Conservation (phyloP, 192 early-diverging fungal genomes). For the Backusella psychrophila region DNA sequence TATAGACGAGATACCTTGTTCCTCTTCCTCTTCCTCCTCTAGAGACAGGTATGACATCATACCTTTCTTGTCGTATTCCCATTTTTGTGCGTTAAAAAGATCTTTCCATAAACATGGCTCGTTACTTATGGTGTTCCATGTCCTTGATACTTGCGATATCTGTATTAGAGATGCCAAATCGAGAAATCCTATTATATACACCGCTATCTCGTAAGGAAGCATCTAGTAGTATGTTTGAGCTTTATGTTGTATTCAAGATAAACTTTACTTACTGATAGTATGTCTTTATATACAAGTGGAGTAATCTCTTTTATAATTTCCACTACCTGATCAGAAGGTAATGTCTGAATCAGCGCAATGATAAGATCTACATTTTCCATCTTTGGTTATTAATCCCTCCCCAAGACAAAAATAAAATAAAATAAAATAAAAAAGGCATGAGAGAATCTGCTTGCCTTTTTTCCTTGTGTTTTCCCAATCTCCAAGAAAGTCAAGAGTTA, state of each 20-base stretch:
- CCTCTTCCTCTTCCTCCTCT: not conserved
- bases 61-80: not conserved
- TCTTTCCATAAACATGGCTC: slow-evolving; percentile 60
- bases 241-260: not conserved
- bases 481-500: slow-evolving; percentile 35
- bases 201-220: slow-evolving; percentile 51
- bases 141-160: slow-evolving; percentile 48
- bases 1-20: not conserved
- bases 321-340: slow-evolving; percentile 41
- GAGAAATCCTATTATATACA: slow-evolving; percentile 50
- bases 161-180: slow-evolving; percentile 44
- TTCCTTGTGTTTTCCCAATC: slow-evolving; percentile 40
- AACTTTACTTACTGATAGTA: slow-evolving; percentile 37
- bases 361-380: slow-evolving; percentile 41
- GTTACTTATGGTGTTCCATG: slow-evolving; percentile 50
- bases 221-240: slow-evolving; percentile 11
- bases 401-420: too few species aligned
- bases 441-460: slow-evolving; percentile 25
- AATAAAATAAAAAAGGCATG: not conserved
- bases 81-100: slow-evolving; percentile 34
- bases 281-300: slow-evolving; percentile 52
- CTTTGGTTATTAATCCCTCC: not conserved
- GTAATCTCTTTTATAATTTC: slow-evolving; percentile 37
- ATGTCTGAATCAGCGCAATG: slow-evolving; percentile 44
- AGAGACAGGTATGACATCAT: not conserved